These are phyloP conservation scores for carrot (Daucus carota) DNA, from an alignment of 129 eudicot species.

Conservation along the genomic window DNA sequence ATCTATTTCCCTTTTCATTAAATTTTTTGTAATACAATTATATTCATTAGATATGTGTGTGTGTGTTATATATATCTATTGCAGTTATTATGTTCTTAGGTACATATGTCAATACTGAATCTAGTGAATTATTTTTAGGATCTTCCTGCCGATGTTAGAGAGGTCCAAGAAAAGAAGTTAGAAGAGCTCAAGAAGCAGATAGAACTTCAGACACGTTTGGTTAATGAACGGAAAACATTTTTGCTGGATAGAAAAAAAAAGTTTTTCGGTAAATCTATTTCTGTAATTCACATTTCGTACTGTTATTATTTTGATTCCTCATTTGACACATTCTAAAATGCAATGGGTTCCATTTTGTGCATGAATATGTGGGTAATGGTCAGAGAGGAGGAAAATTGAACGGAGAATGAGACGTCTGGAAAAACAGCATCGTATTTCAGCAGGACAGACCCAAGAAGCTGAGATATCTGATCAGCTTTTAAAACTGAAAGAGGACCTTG, in stretches of 20 bases:
- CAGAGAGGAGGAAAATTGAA: constrained; percentile 94
- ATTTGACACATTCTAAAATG: neutral
- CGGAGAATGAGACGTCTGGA: constrained; percentile 73
- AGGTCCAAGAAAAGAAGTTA: constrained; percentile 68
- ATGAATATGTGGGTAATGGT: neutral
- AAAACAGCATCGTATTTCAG: constrained; percentile 65
- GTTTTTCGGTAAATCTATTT: constrained; percentile 66
- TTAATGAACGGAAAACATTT: constrained; percentile 70
- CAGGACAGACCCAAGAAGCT: constrained; percentile 64
- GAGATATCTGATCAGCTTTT: constrained; percentile 63
- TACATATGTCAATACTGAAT: neutral
- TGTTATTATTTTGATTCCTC: neutral
- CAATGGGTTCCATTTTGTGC: neutral
- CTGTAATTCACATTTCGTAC: neutral
- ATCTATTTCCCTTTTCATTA: neutral
- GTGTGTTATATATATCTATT: no score
- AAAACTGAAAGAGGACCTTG: constrained; percentile 85
- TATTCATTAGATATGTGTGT: no score
- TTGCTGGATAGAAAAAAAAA: constrained; percentile 71
- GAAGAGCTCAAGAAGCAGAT: constrained; percentile 77
- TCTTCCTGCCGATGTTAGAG: constrained; percentile 67
- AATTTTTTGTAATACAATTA: neutral
- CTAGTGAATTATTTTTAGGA: constrained; percentile 38
- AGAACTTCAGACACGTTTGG: constrained; percentile 56
- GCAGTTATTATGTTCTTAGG: neutral